Conservation (phyloP, 352 stramenopile genomes). For the Plasmopara muralis region DNA sequence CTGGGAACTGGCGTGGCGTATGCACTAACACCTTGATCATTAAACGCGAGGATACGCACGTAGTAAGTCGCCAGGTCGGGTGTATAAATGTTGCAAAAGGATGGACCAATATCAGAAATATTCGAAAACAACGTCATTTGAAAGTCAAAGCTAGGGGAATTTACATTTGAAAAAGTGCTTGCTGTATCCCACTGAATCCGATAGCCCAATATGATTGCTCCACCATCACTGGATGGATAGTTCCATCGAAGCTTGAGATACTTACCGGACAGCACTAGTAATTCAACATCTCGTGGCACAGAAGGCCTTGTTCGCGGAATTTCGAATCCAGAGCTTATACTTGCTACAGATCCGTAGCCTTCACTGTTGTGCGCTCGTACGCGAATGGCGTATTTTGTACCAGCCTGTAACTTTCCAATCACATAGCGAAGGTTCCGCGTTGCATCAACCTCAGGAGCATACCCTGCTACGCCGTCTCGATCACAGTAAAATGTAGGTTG, state of each 20-base stretch:
- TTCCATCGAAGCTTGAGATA: constrained; percentile 80
- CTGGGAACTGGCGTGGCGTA: constrained; percentile 36
- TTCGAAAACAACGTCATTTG: background rate
- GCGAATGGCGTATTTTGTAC: constrained; percentile 51
- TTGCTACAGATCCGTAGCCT: constrained; percentile 47
- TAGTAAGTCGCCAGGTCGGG: constrained; percentile 61
- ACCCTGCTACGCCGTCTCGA: constrained; percentile 28
- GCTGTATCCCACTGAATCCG: constrained; percentile 89
- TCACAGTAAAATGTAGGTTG: constrained; percentile 80
- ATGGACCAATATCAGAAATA: constrained; percentile 40
- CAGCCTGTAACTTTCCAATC: constrained; percentile 45
- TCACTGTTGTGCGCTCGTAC: constrained; percentile 57
- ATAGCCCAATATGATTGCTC: constrained; percentile 80
- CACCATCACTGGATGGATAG: constrained; percentile 53
- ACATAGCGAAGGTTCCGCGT: constrained; percentile 26
- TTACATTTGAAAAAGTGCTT: constrained; percentile 2
- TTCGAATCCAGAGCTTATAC: constrained; percentile 46
- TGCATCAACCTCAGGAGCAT: constrained; percentile 27
- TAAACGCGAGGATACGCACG: constrained; percentile 88
- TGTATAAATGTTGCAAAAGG: constrained; percentile 90
- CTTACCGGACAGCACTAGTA: constrained; percentile 55
- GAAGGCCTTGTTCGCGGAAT: constrained; percentile 41
- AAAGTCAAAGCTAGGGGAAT: constrained; percentile 3
- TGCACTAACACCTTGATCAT: constrained; percentile 80
- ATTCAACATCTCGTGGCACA: constrained; percentile 28